Base-by-base conservation (phyloP, 768 basidiomycete species). In the Suillus fuscotomentosus region DNA sequence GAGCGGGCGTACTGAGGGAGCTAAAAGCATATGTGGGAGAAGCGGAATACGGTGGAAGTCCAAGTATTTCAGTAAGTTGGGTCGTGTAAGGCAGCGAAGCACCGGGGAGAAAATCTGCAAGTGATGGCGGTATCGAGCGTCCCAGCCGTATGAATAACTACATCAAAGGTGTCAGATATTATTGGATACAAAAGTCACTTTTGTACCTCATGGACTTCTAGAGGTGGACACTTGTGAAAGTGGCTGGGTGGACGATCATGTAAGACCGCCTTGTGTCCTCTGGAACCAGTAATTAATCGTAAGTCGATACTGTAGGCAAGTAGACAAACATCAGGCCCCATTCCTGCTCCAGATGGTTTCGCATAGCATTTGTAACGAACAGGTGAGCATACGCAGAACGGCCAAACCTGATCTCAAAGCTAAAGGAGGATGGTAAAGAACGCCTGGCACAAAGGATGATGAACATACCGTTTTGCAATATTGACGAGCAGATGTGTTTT, bases 301-400 rank as follows among this genome's bases (percentile, higher is more conserved):
- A 59, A 39, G n/a, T 17, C 17, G 63, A 24, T 22, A 22, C 3
- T 27, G 6, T 27, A 55, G 34, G 36, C 13, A 60, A 47, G 59
- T 5, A 24, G 5, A 81, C 91, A 54, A 69, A 96, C 95, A 85
- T 77, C 10, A 99, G 78, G 50, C 85, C 76, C 91, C 94, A 98
- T 61, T 91, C 82, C 45, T 84, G 77, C 6, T 84, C 80, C 24
- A 99, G 79, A 66, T 82, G 80, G 48, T 90, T 84, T 61, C 80
- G 84, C 92, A 99, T 95, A 5, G 94, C 94, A 51, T 83, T 76
- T 1, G 97, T 97, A 22, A 99, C 97, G 73, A 97, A 98, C 2
- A 99, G 72, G 70, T 99, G 97, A 0, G 92, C 94, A 72, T 90
- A 91, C 0, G 97, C 96, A 1, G 74, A 78, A 24, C 83, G 81